Conservation (phyloP, 257 asterid species). For the Gardenia jasminoides region DNA sequence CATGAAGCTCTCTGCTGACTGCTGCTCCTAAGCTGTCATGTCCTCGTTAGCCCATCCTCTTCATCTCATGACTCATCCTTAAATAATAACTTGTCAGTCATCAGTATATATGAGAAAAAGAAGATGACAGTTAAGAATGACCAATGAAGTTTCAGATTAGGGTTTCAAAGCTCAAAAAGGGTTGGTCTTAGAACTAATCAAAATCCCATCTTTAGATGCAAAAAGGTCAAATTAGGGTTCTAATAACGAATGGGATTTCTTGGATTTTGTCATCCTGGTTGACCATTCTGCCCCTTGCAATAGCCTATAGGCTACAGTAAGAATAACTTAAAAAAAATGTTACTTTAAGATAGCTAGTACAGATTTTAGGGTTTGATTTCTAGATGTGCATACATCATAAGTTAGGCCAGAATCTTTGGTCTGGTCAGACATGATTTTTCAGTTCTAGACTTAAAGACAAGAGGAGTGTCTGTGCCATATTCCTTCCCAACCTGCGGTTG, state of each 20-base stretch:
- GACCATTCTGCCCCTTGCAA: conserved; percentile 34
- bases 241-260: conserved; percentile 20
- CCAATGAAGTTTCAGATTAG: conserved; percentile 47
- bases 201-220: conserved; percentile 25
- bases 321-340: background rate
- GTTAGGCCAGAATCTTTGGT: conserved; percentile 51
- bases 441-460: conserved; percentile 37
- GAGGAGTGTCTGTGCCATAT: conserved; percentile 24
- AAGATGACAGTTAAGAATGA: conserved; percentile 29
- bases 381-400: conserved; percentile 20
- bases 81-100: conserved; percentile 38
- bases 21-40: conserved; percentile 43
- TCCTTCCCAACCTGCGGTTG: conserved; percentile 14
- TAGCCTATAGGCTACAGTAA: background rate
- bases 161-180: conserved; percentile 43
- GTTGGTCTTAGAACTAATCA: conserved; percentile 19
- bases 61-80: conserved; percentile 42
- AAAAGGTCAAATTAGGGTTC: conserved; percentile 25
- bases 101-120: conserved; percentile 7
- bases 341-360: background rate
- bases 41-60: conserved; percentile 33
- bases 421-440: conserved; percentile 49
- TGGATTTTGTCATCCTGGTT: conserved; percentile 8
- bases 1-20: conserved; percentile 24
- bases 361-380: conserved; percentile 22